Base-by-base conservation (phyloP, 2,329 filamentous ascomycete species). In the Pochonia chlamydosporia region DNA sequence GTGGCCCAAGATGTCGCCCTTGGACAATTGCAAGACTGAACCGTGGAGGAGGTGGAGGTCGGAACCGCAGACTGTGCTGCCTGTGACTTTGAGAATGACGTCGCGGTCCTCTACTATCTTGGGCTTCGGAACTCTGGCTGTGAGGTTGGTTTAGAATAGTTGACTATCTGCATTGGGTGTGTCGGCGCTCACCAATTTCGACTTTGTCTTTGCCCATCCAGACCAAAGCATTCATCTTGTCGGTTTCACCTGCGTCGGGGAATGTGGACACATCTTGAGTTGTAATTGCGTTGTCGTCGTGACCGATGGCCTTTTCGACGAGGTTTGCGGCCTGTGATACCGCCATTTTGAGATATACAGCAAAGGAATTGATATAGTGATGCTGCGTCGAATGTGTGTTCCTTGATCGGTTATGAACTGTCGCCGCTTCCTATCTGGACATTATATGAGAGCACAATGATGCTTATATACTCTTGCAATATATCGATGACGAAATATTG, bases 131-230 rank as follows among this genome's bases (percentile, higher is more conserved):
- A 79, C 78, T 28, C 89, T 78, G 42, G 82, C 75, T 78, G 28
- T 3, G 5, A 10, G 31, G 21, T 39, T 7, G 21, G n/a, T n/a
- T n/a, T n/a, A 8, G 7, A 40, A 23, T 25, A 4, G 26, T 28
- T 28, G 6, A 28, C 26, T 6, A 6, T 7, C 6, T 13, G 6
- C 13, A 28, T 33, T 23, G 11, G 8, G 59, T 65, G 49, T 63
- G n/a, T n/a, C n/a, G n/a, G n/a, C n/a, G n/a, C n/a, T n/a, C n/a
- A 81, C 77, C 69, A 16, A 95, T 72, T 59, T 86, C 68, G 40
- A 95, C 87, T 25, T 73, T 79, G 59, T 90, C 87, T 72, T 92
- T 93, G 44, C 87, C 86, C 66, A 85, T 81, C 89, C 89, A 95
- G 2, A 78, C 79, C 13, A 95, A 68, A 0, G 89, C 89, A 64